Base-by-base conservation (phyloP, 2,329 filamentous ascomycete species). In the Apiospora aurea region DNA sequence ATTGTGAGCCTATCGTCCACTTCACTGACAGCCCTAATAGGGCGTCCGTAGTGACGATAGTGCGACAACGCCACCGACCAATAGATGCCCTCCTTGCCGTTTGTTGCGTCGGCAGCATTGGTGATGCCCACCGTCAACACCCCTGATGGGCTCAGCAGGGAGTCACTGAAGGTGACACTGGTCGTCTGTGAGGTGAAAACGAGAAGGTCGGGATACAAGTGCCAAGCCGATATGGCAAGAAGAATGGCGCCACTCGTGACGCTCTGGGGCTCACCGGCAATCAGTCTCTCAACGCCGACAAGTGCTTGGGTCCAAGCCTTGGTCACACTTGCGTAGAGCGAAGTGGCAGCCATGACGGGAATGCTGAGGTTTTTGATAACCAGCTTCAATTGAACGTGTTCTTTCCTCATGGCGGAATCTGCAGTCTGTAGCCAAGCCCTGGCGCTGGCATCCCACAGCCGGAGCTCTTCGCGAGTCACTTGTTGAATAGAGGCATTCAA, bases 371-470 rank as follows among this genome's bases (percentile, higher is more conserved):
- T 61, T 0, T 77, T 64, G 3, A 80, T 18, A 13, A 80, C 76
- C 0, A 80, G 71, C 21, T 73, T 72, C 1, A 78, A 38, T 64
- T 80, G 76, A 0, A 68, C 76, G 18, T 81, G 77, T 43, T 79
- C 70, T 14, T 43, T 68, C 7, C 49, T 46, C 70, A 76, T 80
- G 10, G 73, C 74, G 11, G 66, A 1, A 68, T 81, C 76, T 0
- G 78, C 79, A n/a, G 71, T 77, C 24, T 74, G 75, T 0, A 82
- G 53, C 80, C 80, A 82, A 3, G 79, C 74, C 1, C 79, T 71
- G 1, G 78, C 78, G 69, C 78, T 80, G 3, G 77, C 75, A 72
- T 82, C 80, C 79, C 79, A 81, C 13, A 72, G 70, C 0, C 74
- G 71, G 10, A 81, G 72, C 8, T 80, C 72, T 10, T 49, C 67